These are phyloP conservation scores for Pleurotus cornucopiae DNA, from an alignment of 768 basidiomycete species.

Conservation along the genomic window DNA sequence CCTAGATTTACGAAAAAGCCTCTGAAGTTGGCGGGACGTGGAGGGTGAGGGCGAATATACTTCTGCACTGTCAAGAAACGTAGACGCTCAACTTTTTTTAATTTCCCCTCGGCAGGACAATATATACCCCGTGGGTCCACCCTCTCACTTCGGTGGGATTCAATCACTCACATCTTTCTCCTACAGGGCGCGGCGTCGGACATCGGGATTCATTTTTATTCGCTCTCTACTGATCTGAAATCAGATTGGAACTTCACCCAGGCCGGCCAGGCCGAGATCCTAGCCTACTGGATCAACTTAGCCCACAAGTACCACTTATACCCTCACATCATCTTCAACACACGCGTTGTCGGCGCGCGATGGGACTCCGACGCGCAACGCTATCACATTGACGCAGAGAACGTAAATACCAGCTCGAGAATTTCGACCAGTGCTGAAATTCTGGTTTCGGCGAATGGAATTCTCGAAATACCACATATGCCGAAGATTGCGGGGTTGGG, in stretches of 20 bases:
- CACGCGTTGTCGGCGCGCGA: conserved; percentile 35
- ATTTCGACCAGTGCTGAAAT: conserved; percentile 34
- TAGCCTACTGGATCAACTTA: conserved; percentile 37
- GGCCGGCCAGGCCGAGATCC: conserved; percentile 36
- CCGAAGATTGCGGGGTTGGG: conserved; percentile 29
- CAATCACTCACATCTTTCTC: not conserved
- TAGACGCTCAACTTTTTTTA: not conserved
- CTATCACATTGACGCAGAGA: conserved; percentile 33
- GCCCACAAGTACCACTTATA: conserved; percentile 38
- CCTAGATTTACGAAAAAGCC: conserved; percentile 44
- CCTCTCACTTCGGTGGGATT: not conserved
- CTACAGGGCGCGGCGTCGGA: conserved; percentile 42
- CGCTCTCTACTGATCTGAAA: conserved; percentile 43
- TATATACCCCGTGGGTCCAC: conserved; percentile 16
- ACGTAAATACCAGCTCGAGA: conserved; percentile 25
- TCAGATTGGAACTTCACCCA: conserved; percentile 40
- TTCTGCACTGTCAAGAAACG: conserved; percentile 5
- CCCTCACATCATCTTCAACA: conserved; percentile 37
- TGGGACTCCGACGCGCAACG: conserved; percentile 36
- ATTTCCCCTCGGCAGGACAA: conserved; percentile 18
- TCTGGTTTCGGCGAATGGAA: conserved; percentile 45
- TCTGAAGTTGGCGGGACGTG: conserved; percentile 46
- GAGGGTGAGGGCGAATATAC: conserved; percentile 32
- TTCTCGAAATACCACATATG: conserved; percentile 40
- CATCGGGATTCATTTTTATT: conserved; percentile 37